phyloP scores from a whole-genome alignment of 2,329 filamentous ascomycete species.

The Aphanocladium album region DNA sequence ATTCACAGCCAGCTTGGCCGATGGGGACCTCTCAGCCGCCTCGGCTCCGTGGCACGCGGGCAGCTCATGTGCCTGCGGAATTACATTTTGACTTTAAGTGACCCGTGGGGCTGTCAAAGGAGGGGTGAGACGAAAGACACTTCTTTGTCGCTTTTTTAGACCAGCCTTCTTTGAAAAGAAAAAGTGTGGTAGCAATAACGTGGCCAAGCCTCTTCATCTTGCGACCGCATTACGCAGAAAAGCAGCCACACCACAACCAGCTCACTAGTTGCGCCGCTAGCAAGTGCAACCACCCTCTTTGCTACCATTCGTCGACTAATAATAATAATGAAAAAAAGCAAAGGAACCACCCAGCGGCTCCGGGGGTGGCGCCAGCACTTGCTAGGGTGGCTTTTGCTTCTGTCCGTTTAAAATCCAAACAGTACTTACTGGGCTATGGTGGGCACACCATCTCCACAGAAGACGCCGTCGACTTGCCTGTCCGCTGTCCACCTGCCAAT shows the following conservation, averaged over 20 bases:
- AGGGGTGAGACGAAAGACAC: not conserved
- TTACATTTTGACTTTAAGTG: not conserved
- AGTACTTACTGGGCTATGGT: not conserved
- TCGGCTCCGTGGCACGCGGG: constrained; percentile 9
- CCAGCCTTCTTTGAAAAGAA: not conserved
- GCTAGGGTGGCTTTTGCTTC: constrained; percentile 4
- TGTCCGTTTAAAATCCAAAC: constrained; percentile 11
- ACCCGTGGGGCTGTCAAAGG: not conserved
- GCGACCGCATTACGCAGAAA: not conserved
- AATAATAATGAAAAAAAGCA: not conserved
- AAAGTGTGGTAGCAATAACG: constrained; percentile 3
- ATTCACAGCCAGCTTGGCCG: not conserved
- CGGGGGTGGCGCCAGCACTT: constrained; percentile 6
- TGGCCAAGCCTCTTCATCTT: not conserved
- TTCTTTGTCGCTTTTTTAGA: not conserved
- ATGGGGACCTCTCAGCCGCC: constrained; percentile 6
- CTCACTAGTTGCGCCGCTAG: constrained; percentile 3
- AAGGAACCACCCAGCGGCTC: not conserved
- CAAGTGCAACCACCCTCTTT: not conserved
- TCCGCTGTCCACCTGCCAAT: not conserved
- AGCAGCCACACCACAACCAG: not conserved
- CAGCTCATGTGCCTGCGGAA: constrained; percentile 3
- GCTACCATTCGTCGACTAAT: constrained; percentile 1
- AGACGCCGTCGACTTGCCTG: not conserved
- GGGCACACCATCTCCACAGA: not conserved